These are phyloP conservation scores for Chytridium lagenaria DNA, from an alignment of 371 early-diverging fungal species.

Conservation along the genomic window DNA sequence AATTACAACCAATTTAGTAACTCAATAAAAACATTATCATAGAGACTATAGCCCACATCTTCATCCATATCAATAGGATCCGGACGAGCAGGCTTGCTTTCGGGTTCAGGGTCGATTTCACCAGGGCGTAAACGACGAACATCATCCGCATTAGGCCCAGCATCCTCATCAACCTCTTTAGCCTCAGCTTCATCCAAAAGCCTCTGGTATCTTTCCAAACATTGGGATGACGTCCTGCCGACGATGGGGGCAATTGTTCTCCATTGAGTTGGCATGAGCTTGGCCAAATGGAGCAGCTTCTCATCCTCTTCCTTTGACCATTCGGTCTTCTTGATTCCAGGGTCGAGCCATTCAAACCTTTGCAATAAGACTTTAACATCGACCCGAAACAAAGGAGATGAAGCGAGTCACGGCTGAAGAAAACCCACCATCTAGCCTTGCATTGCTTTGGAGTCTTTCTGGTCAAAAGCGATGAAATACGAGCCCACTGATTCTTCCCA, in stretches of 20 bases:
- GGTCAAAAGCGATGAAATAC: conserved; percentile 94
- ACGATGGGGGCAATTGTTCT: conserved; percentile 98
- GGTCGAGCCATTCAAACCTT: conserved; percentile 94
- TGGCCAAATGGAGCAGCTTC: conserved; percentile 94
- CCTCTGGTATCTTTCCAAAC: conserved; percentile 93
- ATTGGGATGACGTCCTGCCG: conserved; percentile 97
- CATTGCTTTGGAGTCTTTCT: conserved; percentile 97
- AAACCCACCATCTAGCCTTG: conserved; percentile 93
- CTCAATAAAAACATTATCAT: too few relatives aligned
- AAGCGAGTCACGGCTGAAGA: background rate
- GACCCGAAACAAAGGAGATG: background rate
- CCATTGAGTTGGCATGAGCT: conserved; percentile 99
- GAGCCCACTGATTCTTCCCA: conserved; percentile 98
- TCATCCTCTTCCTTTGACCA: conserved; percentile 99
- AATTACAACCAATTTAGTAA: background rate
- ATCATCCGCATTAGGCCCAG: conserved; percentile 77
- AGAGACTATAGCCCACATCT: conserved; percentile 66
- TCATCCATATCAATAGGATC: conserved; percentile 99
- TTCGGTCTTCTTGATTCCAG: conserved; percentile 97
- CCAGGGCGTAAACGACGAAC: conserved; percentile 87
- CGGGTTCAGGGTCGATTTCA: conserved; percentile 97
- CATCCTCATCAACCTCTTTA: conserved; percentile 60
- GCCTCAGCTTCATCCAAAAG: conserved; percentile 94
- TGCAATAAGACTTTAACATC: background rate
- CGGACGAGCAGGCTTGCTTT: conserved; percentile 94